Conservation (phyloP, 768 basidiomycete genomes). For the Podaxis rugospora region DNA sequence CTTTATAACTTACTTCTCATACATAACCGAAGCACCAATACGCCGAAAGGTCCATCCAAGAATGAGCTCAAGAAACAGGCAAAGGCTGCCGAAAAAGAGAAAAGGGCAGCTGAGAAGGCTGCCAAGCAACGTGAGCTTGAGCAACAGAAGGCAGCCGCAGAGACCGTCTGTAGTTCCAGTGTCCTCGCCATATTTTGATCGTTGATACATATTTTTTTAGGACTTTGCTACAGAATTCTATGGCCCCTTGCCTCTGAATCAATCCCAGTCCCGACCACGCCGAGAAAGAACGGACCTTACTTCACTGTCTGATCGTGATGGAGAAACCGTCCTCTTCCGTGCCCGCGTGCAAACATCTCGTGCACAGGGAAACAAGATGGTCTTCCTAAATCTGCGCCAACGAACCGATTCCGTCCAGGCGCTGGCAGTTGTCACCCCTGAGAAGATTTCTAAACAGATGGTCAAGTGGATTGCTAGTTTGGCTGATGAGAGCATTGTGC, state of each 20-base stretch:
- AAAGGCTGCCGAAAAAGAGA: slow-evolving; percentile 87
- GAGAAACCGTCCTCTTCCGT: slow-evolving; percentile 75
- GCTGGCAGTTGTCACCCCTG: slow-evolving; percentile 64
- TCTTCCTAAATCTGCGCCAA: slow-evolving; percentile 90
- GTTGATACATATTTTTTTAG: slow-evolving; percentile 30
- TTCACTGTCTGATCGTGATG: slow-evolving; percentile 60
- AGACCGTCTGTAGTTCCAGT: slow-evolving; percentile 42
- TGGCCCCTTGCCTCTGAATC: slow-evolving; percentile 84
- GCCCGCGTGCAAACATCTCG: slow-evolving; percentile 90
- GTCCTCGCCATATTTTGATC: slow-evolving; percentile 6
- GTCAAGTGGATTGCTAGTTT: slow-evolving; percentile 84
- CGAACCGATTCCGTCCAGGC: slow-evolving; percentile 85
- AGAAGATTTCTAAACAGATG: slow-evolving; percentile 94
- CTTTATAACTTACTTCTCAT: background rate
- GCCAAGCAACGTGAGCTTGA: slow-evolving; percentile 75
- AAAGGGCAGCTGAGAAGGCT: slow-evolving; percentile 82
- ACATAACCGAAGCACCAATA: slow-evolving; percentile 18
- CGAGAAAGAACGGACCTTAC: slow-evolving; percentile 61
- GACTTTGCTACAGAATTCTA: slow-evolving; percentile 80
- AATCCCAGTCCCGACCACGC: slow-evolving; percentile 76
- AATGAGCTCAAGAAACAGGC: slow-evolving; percentile 88
- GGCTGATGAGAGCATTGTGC: slow-evolving; percentile 84
- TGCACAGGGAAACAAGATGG: slow-evolving; percentile 93
- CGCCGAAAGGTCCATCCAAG: slow-evolving; percentile 61
- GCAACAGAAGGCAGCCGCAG: slow-evolving; percentile 59